A percentile compares a stretch with the other conserved stretches of the same genome.
Evolutionary conservation across 345 rosid species (phyloP).

Genomic region (Lepidium didymum): DNA sequence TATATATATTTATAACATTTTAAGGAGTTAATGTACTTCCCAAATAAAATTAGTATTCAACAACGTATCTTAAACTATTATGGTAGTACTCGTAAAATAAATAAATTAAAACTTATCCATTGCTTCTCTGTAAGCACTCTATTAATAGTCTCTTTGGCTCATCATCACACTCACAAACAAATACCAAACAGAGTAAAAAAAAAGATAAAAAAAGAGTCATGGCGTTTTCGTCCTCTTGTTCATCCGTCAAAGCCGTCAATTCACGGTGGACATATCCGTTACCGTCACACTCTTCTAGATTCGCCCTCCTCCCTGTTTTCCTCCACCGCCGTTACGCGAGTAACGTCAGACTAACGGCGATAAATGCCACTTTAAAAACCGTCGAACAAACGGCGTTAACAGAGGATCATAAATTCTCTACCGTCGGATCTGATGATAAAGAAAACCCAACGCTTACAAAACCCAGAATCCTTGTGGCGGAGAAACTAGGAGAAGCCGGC

Average conservation of each 20-base stretch:
- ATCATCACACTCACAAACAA: slow-evolving; percentile 14
- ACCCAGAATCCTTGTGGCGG: slow-evolving; percentile 62
- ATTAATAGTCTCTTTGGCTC: slow-evolving; percentile 7
- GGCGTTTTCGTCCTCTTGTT: slow-evolving; percentile 30
- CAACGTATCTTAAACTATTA: background rate
- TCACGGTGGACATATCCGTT: slow-evolving; percentile 20
- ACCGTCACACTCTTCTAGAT: slow-evolving; percentile 10
- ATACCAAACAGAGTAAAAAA: background rate
- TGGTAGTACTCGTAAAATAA: slow-evolving; percentile 1
- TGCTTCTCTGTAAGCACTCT: background rate
- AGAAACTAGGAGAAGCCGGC: slow-evolving; percentile 87
- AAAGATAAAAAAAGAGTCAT: background rate
- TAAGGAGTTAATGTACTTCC: too few relatives aligned
- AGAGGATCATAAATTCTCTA: background rate
- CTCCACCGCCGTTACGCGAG: slow-evolving; percentile 19
- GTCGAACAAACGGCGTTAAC: slow-evolving; percentile 16
- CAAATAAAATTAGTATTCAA: background rate
- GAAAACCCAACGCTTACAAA: background rate
- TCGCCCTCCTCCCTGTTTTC: background rate
- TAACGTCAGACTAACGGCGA: background rate
- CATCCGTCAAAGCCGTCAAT: slow-evolving; percentile 28
- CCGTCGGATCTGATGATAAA: slow-evolving; percentile 3
- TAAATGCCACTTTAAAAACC: slow-evolving; percentile 5
- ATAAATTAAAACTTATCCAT: background rate
- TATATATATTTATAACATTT: too few relatives aligned